Conservation (phyloP, 225 moss, liverwort and hornwort species). For the Pseudoscleropodium purum region DNA sequence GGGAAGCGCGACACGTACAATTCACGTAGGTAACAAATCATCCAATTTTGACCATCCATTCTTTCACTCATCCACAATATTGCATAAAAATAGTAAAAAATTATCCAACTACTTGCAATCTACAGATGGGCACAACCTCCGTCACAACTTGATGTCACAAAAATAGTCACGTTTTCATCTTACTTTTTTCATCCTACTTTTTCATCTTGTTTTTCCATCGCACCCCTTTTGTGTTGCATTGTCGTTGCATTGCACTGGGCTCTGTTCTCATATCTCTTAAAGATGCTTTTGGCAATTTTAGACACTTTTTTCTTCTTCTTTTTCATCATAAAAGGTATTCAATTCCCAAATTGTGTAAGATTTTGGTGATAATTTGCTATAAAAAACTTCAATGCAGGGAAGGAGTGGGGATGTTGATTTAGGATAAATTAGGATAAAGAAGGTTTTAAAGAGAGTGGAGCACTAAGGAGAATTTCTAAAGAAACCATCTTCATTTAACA, state of each 20-base stretch:
- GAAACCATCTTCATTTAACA: neutral
- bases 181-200: no score
- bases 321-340: fast-evolving
- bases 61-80: neutral
- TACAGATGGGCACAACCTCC: no score
- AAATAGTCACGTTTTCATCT: no score
- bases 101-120: no score
- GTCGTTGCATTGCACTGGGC: no score
- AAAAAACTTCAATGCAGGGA: fast-evolving
- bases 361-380: neutral
- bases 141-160: no score
- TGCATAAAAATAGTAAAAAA: neutral
- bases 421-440: neutral
- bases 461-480: fast-evolving
- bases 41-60: neutral
- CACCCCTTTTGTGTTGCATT: no score
- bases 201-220: no score
- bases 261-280: neutral
- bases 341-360: neutral
- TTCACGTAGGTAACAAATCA: neutral
- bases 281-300: neutral
- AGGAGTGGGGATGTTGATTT: no score
- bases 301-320: neutral
- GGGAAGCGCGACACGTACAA: neutral
- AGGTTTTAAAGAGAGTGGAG: neutral